Base-by-base conservation (phyloP, 257 asterid species). In the Nicotiana knightiana region DNA sequence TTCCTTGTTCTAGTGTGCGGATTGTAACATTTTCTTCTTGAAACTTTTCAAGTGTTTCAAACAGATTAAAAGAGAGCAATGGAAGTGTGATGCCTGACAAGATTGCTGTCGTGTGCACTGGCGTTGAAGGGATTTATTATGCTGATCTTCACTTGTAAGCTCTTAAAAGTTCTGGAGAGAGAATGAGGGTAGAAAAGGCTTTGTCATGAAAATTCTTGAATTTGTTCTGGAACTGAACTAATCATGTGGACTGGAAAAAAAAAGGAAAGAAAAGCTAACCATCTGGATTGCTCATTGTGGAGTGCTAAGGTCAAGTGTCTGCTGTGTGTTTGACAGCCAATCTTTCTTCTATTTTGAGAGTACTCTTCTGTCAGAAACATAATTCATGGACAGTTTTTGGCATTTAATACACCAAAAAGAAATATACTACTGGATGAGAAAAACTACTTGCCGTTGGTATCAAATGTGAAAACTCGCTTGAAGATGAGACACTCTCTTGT, bases 121-220 rank as follows among this genome's bases (percentile, higher is more conserved):
- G 93, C 33, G 81, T 94, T 77, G 97, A 90, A 88, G 99, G 90
- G 88, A 84, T 86, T 78, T 96, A 96, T 81, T 89, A 65, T 88
- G 90, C 97, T 77, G 88, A 89, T 82, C 93, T 93, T 68, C 99
- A 94, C 86, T 84, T 91, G 99, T 96, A 90, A 87, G 98, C 84
- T 84, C 79, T 15, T 76, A 63, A 76, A 65, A 79, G n/a, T 83
- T 46, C 62, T 73, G 62, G 79, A 48, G 48, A 15, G 59, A 26
- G 62, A 26, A 48, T 26, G 62, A 26, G 43, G 79, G 2, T 46
- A 73, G 39, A 73, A 48, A 48, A 73, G 43, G 79, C 43, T 48
- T 53, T 53, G 79, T 26, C 62, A 73, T 48, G 26, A 24, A 26
- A 48, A 48, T 6, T 73, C 62, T 73, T 48, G 79, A 73, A 51